Conservation (phyloP, 2,329 filamentous ascomycete species). For the Fusarium acutatum region DNA sequence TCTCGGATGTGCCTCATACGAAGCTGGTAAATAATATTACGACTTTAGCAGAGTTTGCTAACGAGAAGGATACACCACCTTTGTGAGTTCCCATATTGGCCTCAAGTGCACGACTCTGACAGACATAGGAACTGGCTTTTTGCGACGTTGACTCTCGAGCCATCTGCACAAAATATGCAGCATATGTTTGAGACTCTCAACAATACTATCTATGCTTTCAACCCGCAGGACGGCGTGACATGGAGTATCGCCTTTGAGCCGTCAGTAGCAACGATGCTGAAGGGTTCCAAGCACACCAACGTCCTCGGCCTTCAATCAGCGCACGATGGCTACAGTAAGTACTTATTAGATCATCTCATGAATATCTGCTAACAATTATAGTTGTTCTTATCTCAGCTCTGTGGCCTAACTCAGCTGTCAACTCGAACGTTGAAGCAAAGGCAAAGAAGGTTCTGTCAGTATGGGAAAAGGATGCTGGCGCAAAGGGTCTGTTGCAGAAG, state of each 20-base stretch:
- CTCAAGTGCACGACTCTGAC: accelerated
- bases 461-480: not conserved
- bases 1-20: not conserved
- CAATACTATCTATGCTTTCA: not conserved
- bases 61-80: not conserved
- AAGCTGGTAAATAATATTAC: not conserved
- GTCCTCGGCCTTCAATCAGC: not conserved
- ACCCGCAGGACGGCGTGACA: not conserved
- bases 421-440: not conserved
- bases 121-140: not conserved
- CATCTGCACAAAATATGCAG: not conserved
- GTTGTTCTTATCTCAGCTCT: not conserved
- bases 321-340: not conserved
- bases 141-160: not conserved
- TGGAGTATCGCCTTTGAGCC: not conserved
- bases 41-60: not conserved
- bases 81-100: not conserved
- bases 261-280: not conserved
- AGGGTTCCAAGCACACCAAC: not conserved
- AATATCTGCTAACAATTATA: accelerated
- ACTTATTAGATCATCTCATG: accelerated
- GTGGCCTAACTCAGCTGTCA: not conserved
- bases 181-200: not conserved
- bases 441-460: accelerated
- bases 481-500: not conserved